These are phyloP conservation scores for Fusarium dimerum DNA, from an alignment of 2,329 filamentous ascomycete genomes.

Conservation along the genomic window DNA sequence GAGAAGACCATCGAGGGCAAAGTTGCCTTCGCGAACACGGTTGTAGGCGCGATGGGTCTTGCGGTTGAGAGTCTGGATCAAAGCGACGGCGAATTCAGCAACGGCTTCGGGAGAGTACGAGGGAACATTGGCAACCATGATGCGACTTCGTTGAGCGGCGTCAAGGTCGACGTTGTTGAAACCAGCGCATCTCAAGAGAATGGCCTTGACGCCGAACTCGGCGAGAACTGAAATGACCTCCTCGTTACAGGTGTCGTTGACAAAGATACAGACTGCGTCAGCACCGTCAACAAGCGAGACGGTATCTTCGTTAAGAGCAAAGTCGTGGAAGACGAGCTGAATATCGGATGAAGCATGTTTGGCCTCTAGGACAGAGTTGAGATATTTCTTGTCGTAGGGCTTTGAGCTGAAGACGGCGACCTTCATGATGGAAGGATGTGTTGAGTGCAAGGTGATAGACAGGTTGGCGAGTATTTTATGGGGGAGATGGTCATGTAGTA, in stretches of 20 bases:
- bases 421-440: conserved; percentile 44
- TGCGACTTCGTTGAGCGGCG: conserved; percentile 52
- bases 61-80: conserved; percentile 67
- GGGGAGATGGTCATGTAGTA: neutral
- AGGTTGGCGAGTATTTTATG: neutral
- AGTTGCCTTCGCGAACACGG: conserved; percentile 69
- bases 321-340: conserved; percentile 59
- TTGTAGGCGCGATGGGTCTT: conserved; percentile 69
- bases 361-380: conserved; percentile 44
- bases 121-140: conserved; percentile 67
- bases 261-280: conserved; percentile 66
- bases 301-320: conserved; percentile 57
- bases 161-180: conserved; percentile 67
- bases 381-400: conserved; percentile 60
- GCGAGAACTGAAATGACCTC: conserved; percentile 54
- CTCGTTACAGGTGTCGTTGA: conserved; percentile 61
- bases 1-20: conserved; percentile 63
- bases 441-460: conserved; percentile 2
- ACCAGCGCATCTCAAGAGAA: conserved; percentile 68
- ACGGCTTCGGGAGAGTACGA: conserved; percentile 70
- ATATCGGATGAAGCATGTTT: conserved; percentile 38
- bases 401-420: conserved; percentile 67
- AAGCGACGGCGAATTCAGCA: conserved; percentile 68
- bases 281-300: conserved; percentile 53
- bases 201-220: conserved; percentile 51